Conservation (phyloP, 768 basidiomycete species). For the Boletus eberwhitei region DNA sequence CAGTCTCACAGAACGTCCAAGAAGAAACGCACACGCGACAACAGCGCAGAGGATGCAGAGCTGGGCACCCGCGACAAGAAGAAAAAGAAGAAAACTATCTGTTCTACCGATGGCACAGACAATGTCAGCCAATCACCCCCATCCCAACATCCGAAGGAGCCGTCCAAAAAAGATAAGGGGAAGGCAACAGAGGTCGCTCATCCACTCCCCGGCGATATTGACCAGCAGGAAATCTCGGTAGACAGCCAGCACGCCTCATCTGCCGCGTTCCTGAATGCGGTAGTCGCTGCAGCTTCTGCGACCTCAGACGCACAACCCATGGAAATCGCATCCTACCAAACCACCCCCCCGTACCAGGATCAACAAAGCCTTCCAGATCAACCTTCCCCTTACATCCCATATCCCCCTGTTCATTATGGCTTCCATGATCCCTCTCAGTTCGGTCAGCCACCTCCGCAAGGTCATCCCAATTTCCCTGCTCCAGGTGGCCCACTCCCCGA, state of each 20-base stretch:
- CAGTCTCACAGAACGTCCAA: slow-evolving; percentile 26
- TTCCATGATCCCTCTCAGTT: slow-evolving; percentile 30
- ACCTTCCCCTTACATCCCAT: slow-evolving; percentile 26
- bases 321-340: slow-evolving; percentile 25
- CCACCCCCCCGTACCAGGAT: slow-evolving; percentile 35
- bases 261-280: slow-evolving; percentile 58
- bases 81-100: slow-evolving; percentile 29
- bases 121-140: slow-evolving; percentile 2
- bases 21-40: slow-evolving; percentile 34
- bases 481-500: slow-evolving; percentile 30
- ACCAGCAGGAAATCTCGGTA: slow-evolving; percentile 17
- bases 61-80: slow-evolving; percentile 28
- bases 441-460: slow-evolving; percentile 25
- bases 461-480: slow-evolving; percentile 26
- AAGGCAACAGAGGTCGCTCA: slow-evolving; percentile 34
- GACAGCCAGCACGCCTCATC: slow-evolving; percentile 47
- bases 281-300: slow-evolving; percentile 62
- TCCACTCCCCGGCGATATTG: slow-evolving; percentile 32
- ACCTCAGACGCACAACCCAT: slow-evolving; percentile 36
- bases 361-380: slow-evolving; percentile 29
- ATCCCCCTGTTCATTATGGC: slow-evolving; percentile 28
- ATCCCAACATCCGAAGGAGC: slow-evolving; percentile 4
- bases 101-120: slow-evolving; percentile 3
- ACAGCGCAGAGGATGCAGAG: slow-evolving; percentile 8
- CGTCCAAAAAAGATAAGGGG: slow-evolving; percentile 32